Base-by-base conservation (phyloP, 257 asterid species). In the Solanum chilense region DNA sequence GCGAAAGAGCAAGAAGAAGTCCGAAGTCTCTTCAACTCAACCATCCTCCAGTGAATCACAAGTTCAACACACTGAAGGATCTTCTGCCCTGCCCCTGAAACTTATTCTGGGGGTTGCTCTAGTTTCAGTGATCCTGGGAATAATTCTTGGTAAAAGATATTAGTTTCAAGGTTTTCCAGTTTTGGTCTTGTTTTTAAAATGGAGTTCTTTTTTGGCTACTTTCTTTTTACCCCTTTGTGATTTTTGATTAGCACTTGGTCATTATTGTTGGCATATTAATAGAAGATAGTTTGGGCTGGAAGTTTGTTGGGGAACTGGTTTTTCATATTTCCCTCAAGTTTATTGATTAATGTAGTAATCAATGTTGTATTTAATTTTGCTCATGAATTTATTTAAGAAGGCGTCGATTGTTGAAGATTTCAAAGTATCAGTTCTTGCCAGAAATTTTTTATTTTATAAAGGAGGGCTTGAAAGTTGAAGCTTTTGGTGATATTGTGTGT, bases 21-120 rank as follows among this genome's bases (percentile, higher is more conserved):
- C 90, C 0, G 99, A 94, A 88, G 89, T 92, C 29, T 69, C 92
- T 83, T 49, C 96, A 42, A 56, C 92, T 78, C 92, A 89, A 81
- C 84, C 92, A 75, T 83, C 87, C 12, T 75, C 94, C 37, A 70
- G 93, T 18, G 97, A 84, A 2, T 44, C 93, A 75, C 92, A 90
- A 77, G 80, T 75, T 86, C 93, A 87, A 64, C 70, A 92, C 66
- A 90, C 83, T 23, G 93, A 87, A 62, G 90, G 97, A 71, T 90
- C 94, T 68, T 45, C 85, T 42, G 77, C 87, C 58, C 83, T 91
- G 87, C 88, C 94, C 86, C 27, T 88, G 66, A 92, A 92, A 90
- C 84, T 94, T 91, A 78, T 94, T 64, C 52, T 95, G 86, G 98
- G 97, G 27, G 99, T 96, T 91, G 98, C 98, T 31, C 82, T 96